Conservation (phyloP, 306 rosid genomes). For the Quercus glauca region DNA sequence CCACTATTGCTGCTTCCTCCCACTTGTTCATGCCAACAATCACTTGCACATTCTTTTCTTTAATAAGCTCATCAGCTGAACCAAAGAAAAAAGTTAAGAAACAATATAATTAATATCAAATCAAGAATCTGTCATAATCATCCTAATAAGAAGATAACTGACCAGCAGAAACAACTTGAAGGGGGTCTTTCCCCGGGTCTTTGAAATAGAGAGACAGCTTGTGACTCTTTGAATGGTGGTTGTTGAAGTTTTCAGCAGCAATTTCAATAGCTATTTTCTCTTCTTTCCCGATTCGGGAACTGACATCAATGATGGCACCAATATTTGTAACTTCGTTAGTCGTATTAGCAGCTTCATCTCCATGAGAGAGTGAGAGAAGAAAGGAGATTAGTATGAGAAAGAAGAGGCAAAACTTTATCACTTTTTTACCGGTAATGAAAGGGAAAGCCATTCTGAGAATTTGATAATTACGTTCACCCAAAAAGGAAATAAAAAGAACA, state of each 20-base stretch:
- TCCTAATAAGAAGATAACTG: not conserved
- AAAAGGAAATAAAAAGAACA: too few species aligned
- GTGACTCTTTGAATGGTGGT: conserved; percentile 1
- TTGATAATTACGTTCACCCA: too few species aligned
- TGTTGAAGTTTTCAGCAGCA: not conserved
- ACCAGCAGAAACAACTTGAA: conserved; percentile 47
- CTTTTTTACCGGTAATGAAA: not conserved
- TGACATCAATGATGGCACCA: not conserved
- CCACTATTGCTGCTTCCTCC: conserved; percentile 58
- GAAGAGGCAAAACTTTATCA: not conserved
- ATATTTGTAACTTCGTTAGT: not conserved
- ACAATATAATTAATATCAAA: not conserved
- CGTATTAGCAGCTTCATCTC: not conserved
- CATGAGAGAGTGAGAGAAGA: not conserved
- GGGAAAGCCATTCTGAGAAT: conserved; percentile 6
- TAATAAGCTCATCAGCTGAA: conserved; percentile 46
- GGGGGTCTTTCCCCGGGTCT: conserved; percentile 19
- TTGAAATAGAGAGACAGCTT: conserved; percentile 27
- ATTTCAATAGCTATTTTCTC: not conserved
- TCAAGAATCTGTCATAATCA: not conserved
- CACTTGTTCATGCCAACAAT: conserved; percentile 52
- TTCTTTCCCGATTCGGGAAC: not conserved
- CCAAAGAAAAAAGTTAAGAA: not conserved
- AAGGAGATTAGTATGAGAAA: not conserved
- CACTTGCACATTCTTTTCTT: conserved; percentile 29